Base-by-base conservation (phyloP, 2,329 filamentous ascomycete genomes). In the Incumbomyces lentus region DNA sequence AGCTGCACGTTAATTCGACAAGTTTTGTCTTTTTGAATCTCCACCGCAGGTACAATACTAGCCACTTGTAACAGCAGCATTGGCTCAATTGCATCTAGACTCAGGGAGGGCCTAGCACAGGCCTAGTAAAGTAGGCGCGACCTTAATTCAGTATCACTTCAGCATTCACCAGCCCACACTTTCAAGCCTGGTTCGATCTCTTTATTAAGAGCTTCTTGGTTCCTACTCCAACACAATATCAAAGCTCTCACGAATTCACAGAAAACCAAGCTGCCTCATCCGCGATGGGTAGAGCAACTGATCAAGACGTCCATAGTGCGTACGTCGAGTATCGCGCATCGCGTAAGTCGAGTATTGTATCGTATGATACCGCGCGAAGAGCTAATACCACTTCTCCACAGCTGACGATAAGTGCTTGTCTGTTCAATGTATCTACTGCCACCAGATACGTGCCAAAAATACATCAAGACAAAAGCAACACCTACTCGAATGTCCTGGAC, bases 291-390 rank as follows among this genome's bases (percentile, higher is more conserved):
- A 67, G 70, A 48, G 71, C 69, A 36, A 68, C 71, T 58, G 70
- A 73, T 62, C 68, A 70, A 58, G 70, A 72, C 56, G 70, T 73
- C 51, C 70, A 73, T 61, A 68, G 68, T 53, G 70, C 70, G 52
- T 72, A 71, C 59, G 69, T 73, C 60, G 70, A 73, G 62, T 72
- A 72, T 60, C 68, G 70, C 60, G 70, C 70, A 63, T 72, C 72
- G 64, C 69, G 55, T 55, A 47, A 22, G 49, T n/a, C 19, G 47
- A 58, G 62, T 62, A 57, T 55, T 52, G 48, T 56, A 57, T 55
- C 55, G 53, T 57, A 58, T 22, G 51, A 43, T 46, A 41, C 40
- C 40, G 38, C 34, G 43, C 30, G 35, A 41, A 42, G 35, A 36
- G 44, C 44, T 51, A 47, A 54, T 52, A 46, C 50, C 36, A 40